phyloP scores from a whole-genome alignment of 495 filamentous ascomycete species.

The Xylaria acuta region DNA sequence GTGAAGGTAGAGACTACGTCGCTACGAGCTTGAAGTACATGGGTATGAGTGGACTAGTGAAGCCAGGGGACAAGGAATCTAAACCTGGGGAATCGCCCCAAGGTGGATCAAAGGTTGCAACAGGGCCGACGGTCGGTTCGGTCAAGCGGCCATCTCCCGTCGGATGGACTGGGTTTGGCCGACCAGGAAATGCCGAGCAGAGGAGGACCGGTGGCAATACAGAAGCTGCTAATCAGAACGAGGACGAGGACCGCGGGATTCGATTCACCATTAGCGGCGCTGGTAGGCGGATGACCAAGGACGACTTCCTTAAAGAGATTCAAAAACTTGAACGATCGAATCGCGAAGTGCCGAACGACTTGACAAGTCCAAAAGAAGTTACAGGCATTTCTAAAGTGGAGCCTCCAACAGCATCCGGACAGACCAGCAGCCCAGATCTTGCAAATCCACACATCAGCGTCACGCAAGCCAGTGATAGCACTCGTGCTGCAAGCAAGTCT shows the following conservation, averaged over 20 bases:
- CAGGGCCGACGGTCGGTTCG: slow-evolving; percentile 30
- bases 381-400: slow-evolving; percentile 41
- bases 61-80: slow-evolving; percentile 42
- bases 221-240: slow-evolving; percentile 54
- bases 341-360: slow-evolving; percentile 73
- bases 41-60: slow-evolving; percentile 53
- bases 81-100: slow-evolving; percentile 34
- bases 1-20: slow-evolving; percentile 47
- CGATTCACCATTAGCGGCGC: slow-evolving; percentile 84
- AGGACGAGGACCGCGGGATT: slow-evolving; percentile 76
- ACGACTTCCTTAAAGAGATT: slow-evolving; percentile 88
- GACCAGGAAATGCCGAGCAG: slow-evolving; percentile 46
- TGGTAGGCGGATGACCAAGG: slow-evolving; percentile 81
- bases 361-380: slow-evolving; percentile 63
- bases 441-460: slow-evolving; percentile 37
- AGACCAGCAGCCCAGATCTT: slow-evolving; percentile 26
- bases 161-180: slow-evolving; percentile 63
- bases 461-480: slow-evolving; percentile 33
- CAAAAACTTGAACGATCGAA: slow-evolving; percentile 78
- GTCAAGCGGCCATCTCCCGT: slow-evolving; percentile 32
- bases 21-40: slow-evolving; percentile 54
- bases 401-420: not conserved
- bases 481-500: slow-evolving; percentile 29
- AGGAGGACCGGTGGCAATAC: slow-evolving; percentile 46
- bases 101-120: slow-evolving; percentile 27